phyloP scores from a whole-genome alignment of 2,329 filamentous ascomycete species.

The Aspergillus alliaceus region DNA sequence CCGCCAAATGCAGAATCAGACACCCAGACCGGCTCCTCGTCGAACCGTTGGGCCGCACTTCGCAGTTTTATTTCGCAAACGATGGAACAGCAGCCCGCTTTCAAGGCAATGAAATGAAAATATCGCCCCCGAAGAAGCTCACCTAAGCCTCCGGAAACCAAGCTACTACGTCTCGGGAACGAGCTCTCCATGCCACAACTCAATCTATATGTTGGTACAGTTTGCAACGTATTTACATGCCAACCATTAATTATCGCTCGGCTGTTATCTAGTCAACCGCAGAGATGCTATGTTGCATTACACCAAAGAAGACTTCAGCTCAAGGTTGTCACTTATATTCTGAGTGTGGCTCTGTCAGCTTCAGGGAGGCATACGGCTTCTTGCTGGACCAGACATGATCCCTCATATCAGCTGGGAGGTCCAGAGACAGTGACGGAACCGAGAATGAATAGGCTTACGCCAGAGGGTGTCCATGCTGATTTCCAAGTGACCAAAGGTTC shows the following conservation, averaged over 20 bases:
- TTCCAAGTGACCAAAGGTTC: neutral
- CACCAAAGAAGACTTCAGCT: neutral
- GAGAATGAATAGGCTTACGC: neutral
- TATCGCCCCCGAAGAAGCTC: neutral
- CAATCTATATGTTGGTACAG: neutral
- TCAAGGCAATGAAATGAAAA: constrained; percentile 46
- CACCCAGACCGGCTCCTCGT: constrained; percentile 38
- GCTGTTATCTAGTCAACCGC: neutral
- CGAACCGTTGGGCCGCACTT: constrained; percentile 75
- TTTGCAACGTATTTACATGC: neutral
- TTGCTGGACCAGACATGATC: neutral
- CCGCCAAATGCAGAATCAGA: constrained; percentile 17
- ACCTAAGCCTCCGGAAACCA: neutral
- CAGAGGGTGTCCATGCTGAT: neutral
- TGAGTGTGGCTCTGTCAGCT: neutral
- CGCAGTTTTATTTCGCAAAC: constrained; percentile 81
- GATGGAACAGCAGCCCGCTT: constrained; percentile 85
- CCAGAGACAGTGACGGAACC: too few species aligned
- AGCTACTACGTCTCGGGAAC: neutral
- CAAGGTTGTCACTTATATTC: neutral
- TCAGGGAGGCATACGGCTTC: neutral
- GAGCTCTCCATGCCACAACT: neutral
- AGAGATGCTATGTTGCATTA: neutral
- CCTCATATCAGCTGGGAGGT: neutral
- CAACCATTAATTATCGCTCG: neutral